phyloP scores from a whole-genome alignment of 2,329 filamentous ascomycete genomes.

The Chlorencoelia australis region DNA sequence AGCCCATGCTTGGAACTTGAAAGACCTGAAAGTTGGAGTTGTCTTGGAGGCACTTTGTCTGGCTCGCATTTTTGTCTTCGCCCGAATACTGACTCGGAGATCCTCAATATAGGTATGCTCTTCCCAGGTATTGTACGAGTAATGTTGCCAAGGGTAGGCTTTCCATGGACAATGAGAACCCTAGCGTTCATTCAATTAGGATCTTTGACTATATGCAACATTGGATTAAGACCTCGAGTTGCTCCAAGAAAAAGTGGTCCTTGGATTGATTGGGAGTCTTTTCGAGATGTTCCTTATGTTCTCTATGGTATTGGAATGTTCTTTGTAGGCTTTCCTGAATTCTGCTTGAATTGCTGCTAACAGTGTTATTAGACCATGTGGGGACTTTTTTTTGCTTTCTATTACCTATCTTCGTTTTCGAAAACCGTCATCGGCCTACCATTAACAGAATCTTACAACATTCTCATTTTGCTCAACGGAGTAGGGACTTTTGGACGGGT shows the following conservation, averaged over 20 bases:
- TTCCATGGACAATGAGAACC: slow-evolving; percentile 36
- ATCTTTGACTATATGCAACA: slow-evolving; percentile 26
- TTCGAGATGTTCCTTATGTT: slow-evolving; percentile 34
- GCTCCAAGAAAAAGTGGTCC: slow-evolving; percentile 32
- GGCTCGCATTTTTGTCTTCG: too few species aligned
- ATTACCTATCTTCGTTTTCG: slow-evolving; percentile 29
- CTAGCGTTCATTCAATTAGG: slow-evolving; percentile 37
- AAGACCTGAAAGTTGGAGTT: too few species aligned
- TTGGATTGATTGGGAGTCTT: slow-evolving; percentile 35
- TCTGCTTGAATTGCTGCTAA: background rate
- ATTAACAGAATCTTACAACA: slow-evolving; percentile 35
- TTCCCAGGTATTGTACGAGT: slow-evolving; percentile 35
- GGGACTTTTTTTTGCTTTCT: slow-evolving; percentile 36
- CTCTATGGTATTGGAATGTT: slow-evolving; percentile 36
- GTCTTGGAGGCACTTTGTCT: too few species aligned
- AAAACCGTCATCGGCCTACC: slow-evolving; percentile 29
- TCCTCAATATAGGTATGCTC: too few species aligned
- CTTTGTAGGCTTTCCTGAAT: slow-evolving; percentile 18
- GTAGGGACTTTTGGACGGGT: slow-evolving; percentile 39
- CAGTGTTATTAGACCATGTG: slow-evolving; percentile 27
- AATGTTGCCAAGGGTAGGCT: slow-evolving; percentile 33
- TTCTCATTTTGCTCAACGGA: slow-evolving; percentile 44
- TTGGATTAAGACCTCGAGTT: slow-evolving; percentile 33
- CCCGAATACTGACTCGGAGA: too few species aligned
- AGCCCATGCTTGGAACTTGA: too few species aligned